Evolutionary conservation across 1,284 basidiomycete species (phyloP).

Genomic region (Puccinia hordei): DNA sequence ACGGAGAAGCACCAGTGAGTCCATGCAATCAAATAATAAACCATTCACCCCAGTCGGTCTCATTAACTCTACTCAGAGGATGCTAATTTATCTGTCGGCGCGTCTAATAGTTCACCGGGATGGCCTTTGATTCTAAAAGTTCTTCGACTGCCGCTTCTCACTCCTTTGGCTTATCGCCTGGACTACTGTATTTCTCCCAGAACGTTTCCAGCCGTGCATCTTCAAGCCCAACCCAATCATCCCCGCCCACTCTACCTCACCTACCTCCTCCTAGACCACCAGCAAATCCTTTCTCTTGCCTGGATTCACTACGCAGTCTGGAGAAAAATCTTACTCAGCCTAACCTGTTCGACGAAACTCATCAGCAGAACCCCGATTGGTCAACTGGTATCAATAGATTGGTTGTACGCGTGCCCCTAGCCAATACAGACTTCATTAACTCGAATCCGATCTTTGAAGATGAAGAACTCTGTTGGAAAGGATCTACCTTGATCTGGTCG

Average conservation of each 20-base stretch:
- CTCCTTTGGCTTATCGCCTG: constrained; percentile 21
- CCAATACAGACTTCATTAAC: neutral
- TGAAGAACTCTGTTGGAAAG: constrained; percentile 50
- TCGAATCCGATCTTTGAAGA: constrained; percentile 17
- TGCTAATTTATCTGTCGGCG: neutral
- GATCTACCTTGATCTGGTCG: constrained; percentile 48
- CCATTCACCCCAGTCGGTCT: no score
- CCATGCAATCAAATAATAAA: neutral
- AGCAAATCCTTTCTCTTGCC: constrained; percentile 48
- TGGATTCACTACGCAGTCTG: constrained; percentile 31
- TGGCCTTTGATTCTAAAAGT: neutral
- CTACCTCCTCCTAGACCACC: constrained; percentile 16
- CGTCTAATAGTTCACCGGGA: neutral
- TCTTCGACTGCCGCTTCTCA: constrained; percentile 1
- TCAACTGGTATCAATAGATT: constrained; percentile 46
- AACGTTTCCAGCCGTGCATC: neutral
- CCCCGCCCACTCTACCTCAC: constrained; percentile 3
- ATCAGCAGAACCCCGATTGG: constrained; percentile 30
- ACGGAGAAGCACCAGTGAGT: neutral
- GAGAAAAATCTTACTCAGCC: constrained; percentile 46
- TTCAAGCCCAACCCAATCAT: constrained; percentile 7
- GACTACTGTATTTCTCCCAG: constrained; percentile 30
- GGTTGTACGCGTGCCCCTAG: constrained; percentile 17
- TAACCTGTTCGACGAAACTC: constrained; percentile 25
- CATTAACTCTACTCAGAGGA: no score